Conservation (phyloP, 768 basidiomycete species). For the Boletus insuetus region DNA sequence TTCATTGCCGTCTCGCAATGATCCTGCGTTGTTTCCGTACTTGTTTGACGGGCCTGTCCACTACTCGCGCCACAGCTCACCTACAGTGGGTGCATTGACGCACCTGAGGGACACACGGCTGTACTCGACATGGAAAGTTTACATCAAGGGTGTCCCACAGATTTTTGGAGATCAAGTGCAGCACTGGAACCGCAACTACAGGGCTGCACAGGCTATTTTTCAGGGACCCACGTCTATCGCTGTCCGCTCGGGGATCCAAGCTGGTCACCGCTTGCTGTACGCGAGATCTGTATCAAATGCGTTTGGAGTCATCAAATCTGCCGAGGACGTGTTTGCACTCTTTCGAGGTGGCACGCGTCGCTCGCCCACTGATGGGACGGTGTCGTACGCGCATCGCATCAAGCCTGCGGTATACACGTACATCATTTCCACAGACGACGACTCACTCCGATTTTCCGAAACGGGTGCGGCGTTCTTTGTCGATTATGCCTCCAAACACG, state of each 20-base stretch:
- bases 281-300: slow-evolving; percentile 60
- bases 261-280: slow-evolving; percentile 72
- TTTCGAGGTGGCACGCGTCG: slow-evolving; percentile 44
- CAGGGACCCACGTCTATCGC: slow-evolving; percentile 57
- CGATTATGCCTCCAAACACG: slow-evolving; percentile 85
- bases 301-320: slow-evolving; percentile 55
- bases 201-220: slow-evolving; percentile 72
- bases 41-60: slow-evolving; percentile 73
- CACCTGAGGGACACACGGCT: slow-evolving; percentile 58
- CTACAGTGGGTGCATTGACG: slow-evolving; percentile 63
- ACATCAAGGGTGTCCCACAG: slow-evolving; percentile 54
- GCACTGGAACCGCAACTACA: slow-evolving; percentile 65
- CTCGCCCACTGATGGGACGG: slow-evolving; percentile 9
- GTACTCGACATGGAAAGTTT: slow-evolving; percentile 80
- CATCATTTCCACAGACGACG: slow-evolving; percentile 72
- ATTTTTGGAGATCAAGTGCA: slow-evolving; percentile 63
- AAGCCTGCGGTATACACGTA: slow-evolving; percentile 87
- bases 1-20: slow-evolving; percentile 42
- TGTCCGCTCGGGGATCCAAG: slow-evolving; percentile 66
- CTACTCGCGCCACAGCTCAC: slow-evolving; percentile 69
- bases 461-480: slow-evolving; percentile 87
- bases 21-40: slow-evolving; percentile 49
- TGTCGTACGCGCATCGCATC: slow-evolving; percentile 44
- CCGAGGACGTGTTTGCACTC: slow-evolving; percentile 48
- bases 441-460: slow-evolving; percentile 79